Evolutionary conservation across 2,329 filamentous ascomycete species (phyloP), one percentile per base, ranked within the genome.

Genomic region (Xenoacremonium recifei): DNA sequence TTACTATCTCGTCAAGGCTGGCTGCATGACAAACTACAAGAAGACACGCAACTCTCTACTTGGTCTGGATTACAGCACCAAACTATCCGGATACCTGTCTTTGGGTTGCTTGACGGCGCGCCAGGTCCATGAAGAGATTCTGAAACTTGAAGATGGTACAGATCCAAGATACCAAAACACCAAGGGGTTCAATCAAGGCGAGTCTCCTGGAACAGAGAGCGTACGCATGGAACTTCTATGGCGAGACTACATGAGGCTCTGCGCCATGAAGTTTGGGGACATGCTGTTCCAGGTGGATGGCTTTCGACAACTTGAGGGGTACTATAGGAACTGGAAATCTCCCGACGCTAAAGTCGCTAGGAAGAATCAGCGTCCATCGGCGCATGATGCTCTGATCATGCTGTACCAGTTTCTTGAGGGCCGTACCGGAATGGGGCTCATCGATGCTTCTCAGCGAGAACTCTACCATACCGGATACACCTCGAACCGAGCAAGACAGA

Each of bases 201-300:
- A 90, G 60, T 90, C 85, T 38, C 77, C 80, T 21, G 86, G 87
- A 1, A 89, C 85, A 0, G 76, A 76, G 23, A 77, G 73, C 0
- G 75, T 92, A 1, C 78, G 87, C 0, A 84, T 87, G 42, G 86
- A 92, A 57, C 69, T 93, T 0, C 63, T 92, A 0, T 89, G 85
- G 87, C 71, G 87, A 30, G 88, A 92, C 55, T 92, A 91, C 56
- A 89, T 92, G 83, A 75, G 85, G 1, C 74, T 92, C 0, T 89
- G 84, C 58, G 83, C 80, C 5, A 74, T 76, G 21, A 91, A 91
- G 54, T 89, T 87, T 48, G 77, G 79, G 1, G 58, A 63, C 13
- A 77, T 76, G 17, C 73, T 92, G 4, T 92, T 89, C 59, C 66
- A 69, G 11, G 63, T 84, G 2, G 71, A 75, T 4, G 87, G 88